Base-by-base conservation (phyloP, 352 stramenopile species). In the Thalassiosira delicatula region DNA sequence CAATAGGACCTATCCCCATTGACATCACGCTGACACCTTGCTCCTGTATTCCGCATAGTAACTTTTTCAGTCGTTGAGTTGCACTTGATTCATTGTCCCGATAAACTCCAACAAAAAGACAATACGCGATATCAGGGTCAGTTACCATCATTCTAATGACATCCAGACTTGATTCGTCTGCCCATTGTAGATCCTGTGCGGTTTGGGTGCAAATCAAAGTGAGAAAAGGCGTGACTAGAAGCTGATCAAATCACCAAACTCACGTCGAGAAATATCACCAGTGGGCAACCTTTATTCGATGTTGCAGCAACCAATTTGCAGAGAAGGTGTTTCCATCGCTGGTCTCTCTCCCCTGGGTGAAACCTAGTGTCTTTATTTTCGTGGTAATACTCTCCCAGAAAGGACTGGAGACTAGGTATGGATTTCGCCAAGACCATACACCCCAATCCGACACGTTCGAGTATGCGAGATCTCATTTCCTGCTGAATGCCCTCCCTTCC, bases 161-260 rank as follows among this genome's bases (percentile, higher is more conserved):
- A 53, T 82, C 74, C n/a, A 76, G 67, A 27, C 21, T 62, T 53
- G 49, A 30, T 56, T 73, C 60, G 44, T 83, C 65, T 17, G 76
- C 67, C 67, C 70, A 88, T 30, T 88, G 81, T 19, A 88, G 51
- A 76, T 89, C 42, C 11, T 51, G n/a, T n/a, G n/a, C n/a, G n/a
- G n/a, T n/a, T n/a, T n/a, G n/a, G n/a, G n/a, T n/a, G n/a, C 42
- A 51, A 51, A 19, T 19, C 11, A 51, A 51, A 51, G 42, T 51
- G 42, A 11, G 11, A 51, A 11, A 19, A 19, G 42, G 19, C 19
- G 11, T 19, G 42, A 11, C 42, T 51, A 11, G 42, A 19, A 19
- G 42, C 19, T 5, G 5, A 32, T 27, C 5, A 23, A 37, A n/a
- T 21, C 42, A 21, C 14, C 29, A 72, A 60, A 19, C 42, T 51